Percentiles rank a stretch among this genome's conserved stretches.
Conservation (phyloP, 208 protist species). For the Acanthamoeba quina region DNA sequence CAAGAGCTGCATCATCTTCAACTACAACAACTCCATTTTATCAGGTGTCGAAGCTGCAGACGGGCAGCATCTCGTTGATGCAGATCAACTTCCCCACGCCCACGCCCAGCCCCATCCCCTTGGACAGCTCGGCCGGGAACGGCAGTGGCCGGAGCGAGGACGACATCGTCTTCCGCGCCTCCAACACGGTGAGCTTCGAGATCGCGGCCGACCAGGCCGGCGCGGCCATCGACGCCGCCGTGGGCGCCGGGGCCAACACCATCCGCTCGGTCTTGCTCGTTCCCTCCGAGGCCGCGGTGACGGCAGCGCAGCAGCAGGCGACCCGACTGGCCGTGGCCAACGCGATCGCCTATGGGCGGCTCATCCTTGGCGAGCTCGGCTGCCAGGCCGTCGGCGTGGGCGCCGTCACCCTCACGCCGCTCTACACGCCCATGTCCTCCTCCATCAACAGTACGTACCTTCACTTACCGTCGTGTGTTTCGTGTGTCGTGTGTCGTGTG, state of each 20-base stretch:
- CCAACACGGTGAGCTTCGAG: conserved; percentile 49
- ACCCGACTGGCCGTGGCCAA: conserved; percentile 19
- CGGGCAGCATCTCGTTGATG: conserved; percentile 42
- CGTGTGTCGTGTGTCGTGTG: neutral
- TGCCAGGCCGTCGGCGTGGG: conserved; percentile 23
- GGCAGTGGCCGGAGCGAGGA: neutral
- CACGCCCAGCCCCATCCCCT: neutral
- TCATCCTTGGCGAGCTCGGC: neutral
- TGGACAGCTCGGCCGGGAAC: neutral
- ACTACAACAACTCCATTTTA: neutral
- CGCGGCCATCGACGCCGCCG: conserved; percentile 33
- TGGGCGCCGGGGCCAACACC: conserved; percentile 42
- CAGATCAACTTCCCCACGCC: conserved; percentile 9
- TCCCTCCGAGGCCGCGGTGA: neutral
- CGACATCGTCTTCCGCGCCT: conserved; percentile 4
- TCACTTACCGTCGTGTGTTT: neutral
- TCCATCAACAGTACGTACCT: neutral
- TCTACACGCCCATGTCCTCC: neutral
- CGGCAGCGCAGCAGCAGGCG: neutral
- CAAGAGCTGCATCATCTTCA: neutral
- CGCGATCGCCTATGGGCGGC: neutral
- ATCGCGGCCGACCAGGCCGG: conserved; percentile 9
- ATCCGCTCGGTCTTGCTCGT: conserved; percentile 39
- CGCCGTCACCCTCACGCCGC: conserved; percentile 1
- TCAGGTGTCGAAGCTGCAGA: conserved; percentile 52